Conservation (phyloP, 2,329 filamentous ascomycete species). For the Fusarium miscanthi region DNA sequence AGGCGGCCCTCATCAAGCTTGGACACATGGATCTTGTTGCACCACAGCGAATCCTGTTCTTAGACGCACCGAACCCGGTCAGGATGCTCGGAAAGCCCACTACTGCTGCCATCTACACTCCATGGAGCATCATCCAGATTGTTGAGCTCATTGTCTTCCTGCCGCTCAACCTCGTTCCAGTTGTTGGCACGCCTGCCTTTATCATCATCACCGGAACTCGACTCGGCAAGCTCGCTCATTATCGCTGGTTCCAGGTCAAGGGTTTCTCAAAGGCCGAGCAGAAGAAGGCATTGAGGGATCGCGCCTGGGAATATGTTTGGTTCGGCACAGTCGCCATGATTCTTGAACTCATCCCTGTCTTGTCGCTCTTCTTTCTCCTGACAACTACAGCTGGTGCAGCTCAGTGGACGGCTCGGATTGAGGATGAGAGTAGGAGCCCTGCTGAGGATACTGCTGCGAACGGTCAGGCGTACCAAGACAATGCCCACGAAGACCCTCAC, state of each 20-base stretch:
- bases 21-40: conserved; percentile 76
- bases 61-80: conserved; percentile 77
- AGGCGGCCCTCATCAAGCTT: conserved; percentile 79
- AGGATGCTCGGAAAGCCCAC: conserved; percentile 87
- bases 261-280: conserved; percentile 79
- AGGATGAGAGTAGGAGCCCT: conserved; percentile 62
- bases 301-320: conserved; percentile 88
- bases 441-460: conserved; percentile 17
- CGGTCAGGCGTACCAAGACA: conserved; percentile 8
- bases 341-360: conserved; percentile 85
- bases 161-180: conserved; percentile 88
- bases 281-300: conserved; percentile 73
- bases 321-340: conserved; percentile 89
- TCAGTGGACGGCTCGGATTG: conserved; percentile 84
- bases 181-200: conserved; percentile 85
- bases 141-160: conserved; percentile 82
- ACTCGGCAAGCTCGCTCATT: conserved; percentile 88
- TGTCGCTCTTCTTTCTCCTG: conserved; percentile 95
- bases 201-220: conserved; percentile 88
- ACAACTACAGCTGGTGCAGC: conserved; percentile 88
- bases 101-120: conserved; percentile 79
- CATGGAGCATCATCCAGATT: conserved; percentile 92
- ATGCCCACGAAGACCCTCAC: conserved; percentile 26
- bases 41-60: conserved; percentile 72
- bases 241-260: conserved; percentile 86